Evolutionary conservation across 768 basidiomycete species (phyloP), one percentile per base, ranked within the genome.

Genomic region (Tricholoma matsutake): DNA sequence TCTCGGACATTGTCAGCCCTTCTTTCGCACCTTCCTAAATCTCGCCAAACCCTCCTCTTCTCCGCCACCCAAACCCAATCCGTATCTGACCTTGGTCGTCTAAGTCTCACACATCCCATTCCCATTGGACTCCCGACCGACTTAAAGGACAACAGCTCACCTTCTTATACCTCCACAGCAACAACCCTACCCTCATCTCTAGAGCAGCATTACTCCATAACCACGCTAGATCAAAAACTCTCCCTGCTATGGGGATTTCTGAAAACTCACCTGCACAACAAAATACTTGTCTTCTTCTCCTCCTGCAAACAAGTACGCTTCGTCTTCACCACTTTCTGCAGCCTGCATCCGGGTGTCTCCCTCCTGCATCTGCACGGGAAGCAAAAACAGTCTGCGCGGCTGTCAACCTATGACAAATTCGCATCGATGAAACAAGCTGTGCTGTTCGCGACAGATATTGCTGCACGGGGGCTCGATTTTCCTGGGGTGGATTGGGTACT

Each of bases 251-350:
- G 92, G 90, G 88, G 88, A 47, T 99, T 99, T 75, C 88, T 98
- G 76, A 96, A 92, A 75, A 89, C 88, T 5, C 97, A 98, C 68
- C 81, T 98, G 9, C 91, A 92, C 72, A 84, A 82, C 68, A 99
- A 99, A 75, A 85, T 85, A 6, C 87, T 99, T 37, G 94, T 98
- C 2, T 98, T 99, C 75, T 79, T 98, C 66, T 97, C 95, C 22
- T 90, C 88, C 63, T 91, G 94, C 72, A 98, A 98, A 73, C 97
- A 99, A 76, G 95, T 98, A 55, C 93, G 96, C 18, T 98, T 98
- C 73, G 89, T 91, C 6, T 98, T 91, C 69, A 96, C 97, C 77
- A 92, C 91, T 14, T 98, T 99, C 75, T 90, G 94, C 77, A 89
- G 89, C 73, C 86, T 99, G 81, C 96, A 96, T 64, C 96, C 96